Evolutionary conservation across 1,139 yeast genomes (phyloP).

Genomic region (Magnusiomyces fungicola): DNA sequence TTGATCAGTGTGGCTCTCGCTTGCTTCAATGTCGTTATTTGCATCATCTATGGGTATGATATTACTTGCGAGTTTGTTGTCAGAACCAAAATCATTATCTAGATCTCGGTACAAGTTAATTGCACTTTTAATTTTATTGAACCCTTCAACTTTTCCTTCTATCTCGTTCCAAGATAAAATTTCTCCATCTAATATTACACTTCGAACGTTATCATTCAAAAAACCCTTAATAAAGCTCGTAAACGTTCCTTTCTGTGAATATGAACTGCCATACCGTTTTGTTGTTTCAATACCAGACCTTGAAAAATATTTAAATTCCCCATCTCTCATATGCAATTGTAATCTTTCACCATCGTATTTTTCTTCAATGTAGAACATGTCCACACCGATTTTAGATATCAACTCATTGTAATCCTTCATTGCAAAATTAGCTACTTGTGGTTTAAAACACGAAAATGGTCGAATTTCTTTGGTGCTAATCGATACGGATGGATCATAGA

Average conservation of each 20-base stretch:
- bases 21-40: background rate
- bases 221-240: slow-evolving; percentile 46
- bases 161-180: slow-evolving; percentile 76
- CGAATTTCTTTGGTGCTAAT: slow-evolving; percentile 34
- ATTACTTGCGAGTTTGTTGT: too few relatives aligned
- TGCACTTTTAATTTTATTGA: slow-evolving; percentile 1
- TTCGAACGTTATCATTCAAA: slow-evolving; percentile 39
- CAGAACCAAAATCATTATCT: background rate
- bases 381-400: background rate
- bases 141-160: slow-evolving; percentile 3
- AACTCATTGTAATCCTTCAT: slow-evolving; percentile 15
- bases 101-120: background rate
- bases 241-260: slow-evolving; percentile 47
- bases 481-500: slow-evolving; percentile 36
- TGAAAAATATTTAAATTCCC: slow-evolving; percentile 52
- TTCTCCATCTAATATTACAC: slow-evolving; percentile 75
- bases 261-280: slow-evolving; percentile 59
- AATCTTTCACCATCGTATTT: slow-evolving; percentile 92
- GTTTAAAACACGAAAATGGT: slow-evolving; percentile 28
- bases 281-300: slow-evolving; percentile 71
- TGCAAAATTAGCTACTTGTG: slow-evolving; percentile 17
- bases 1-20: too few relatives aligned
- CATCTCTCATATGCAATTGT: slow-evolving; percentile 52
- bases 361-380: slow-evolving; percentile 65
- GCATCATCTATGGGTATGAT: slow-evolving; percentile 1